Evolutionary conservation across 306 rosid species (phyloP), one percentile per base, ranked within the genome.

Genomic region (Cyclanthera cordifolia): DNA sequence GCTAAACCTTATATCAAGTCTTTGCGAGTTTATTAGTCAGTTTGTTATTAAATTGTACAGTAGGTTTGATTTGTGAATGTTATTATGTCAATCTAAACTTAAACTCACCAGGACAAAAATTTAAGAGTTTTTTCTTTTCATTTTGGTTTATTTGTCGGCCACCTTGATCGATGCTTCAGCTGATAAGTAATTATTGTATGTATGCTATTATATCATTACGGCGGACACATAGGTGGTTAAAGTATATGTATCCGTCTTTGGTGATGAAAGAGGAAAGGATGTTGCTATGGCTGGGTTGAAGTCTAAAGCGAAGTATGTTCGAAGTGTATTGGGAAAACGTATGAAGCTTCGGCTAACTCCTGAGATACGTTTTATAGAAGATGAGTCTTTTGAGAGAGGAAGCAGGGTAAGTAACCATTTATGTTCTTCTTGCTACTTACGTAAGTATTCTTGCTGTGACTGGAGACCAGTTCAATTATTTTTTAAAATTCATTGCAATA

Each of bases 181-280:
- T 64, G 37, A 64, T 63, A 11, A 20, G 67, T 34, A 11, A 60
- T 37, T 5, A 27, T 17, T 60, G 3, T 37, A 0, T 19, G 3
- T 37, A 0, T 19, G 5, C 8, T 75, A 63, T 64, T 59, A 24
- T 56, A 11, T 73, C 6, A 41, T 20, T 41, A 20, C 52, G 0
- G n/a, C 52, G 0, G n/a, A 63, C 21, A 9, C 72, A 30, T 75
- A 91, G 95, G 89, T 93, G 68, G 98, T 83, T 64, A 93, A 83
- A 81, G 98, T 93, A 4, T 93, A 77, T 82, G 89, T 93, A 23
- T 93, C 96, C 30, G 95, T 93, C 72, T 89, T 93, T 11, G 95
- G 98, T 11, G 96, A 93, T 74, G 96, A 84, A 80, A 84, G 91
- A 83, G 96, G 96, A 69, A 93, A 87, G 71, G 95, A 87, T 73